Evolutionary conservation across 2,329 filamentous ascomycete species (phyloP).

Genomic region (Trichoderma breve): DNA sequence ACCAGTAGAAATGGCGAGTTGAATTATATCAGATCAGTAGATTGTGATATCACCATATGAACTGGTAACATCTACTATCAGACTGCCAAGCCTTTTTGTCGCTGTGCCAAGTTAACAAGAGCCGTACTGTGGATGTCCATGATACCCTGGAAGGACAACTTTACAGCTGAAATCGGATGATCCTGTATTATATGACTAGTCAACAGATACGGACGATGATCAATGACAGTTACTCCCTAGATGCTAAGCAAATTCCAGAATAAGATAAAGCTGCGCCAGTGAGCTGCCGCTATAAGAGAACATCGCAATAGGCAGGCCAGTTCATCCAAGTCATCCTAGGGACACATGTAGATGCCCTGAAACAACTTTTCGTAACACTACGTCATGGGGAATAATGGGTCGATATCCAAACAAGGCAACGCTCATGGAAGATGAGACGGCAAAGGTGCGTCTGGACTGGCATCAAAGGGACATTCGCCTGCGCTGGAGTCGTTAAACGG

Average conservation of each 20-base stretch:
- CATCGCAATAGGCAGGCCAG: background rate
- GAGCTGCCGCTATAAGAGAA: background rate
- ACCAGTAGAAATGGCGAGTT: background rate
- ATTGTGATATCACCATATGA: background rate
- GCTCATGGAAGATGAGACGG: background rate
- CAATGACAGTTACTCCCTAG: background rate
- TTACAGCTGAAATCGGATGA: background rate
- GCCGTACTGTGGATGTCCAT: background rate
- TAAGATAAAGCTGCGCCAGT: background rate
- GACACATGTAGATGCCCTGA: background rate
- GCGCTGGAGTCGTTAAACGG: background rate
- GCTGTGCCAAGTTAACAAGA: background rate
- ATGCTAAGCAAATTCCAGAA: background rate
- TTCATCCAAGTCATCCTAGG: background rate
- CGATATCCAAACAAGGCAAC: background rate
- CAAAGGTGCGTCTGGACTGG: background rate
- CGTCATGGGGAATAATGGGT: background rate
- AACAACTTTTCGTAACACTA: constrained; percentile 7
- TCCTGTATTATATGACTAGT: background rate
- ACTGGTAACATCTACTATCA: background rate
- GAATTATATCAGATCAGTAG: background rate
- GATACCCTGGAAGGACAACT: background rate
- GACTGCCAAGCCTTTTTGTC: background rate
- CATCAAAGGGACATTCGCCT: background rate
- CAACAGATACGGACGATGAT: background rate